These are phyloP conservation scores for Lippia alba DNA, from an alignment of 305 asterid species.

Conservation along the genomic window DNA sequence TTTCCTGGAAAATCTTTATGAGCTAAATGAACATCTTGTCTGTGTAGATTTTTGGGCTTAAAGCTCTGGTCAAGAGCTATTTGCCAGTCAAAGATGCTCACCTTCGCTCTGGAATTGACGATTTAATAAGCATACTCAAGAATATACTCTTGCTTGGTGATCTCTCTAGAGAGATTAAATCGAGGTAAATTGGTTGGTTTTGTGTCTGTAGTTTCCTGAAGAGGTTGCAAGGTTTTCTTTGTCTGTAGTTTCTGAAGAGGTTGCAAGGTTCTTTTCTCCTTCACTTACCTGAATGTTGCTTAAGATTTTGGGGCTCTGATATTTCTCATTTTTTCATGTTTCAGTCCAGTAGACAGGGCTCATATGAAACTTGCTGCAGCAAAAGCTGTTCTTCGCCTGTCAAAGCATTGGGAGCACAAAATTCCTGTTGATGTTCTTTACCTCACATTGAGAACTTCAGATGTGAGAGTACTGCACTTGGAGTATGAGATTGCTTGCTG, in stretches of 20 bases:
- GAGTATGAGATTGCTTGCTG: constrained; percentile 29
- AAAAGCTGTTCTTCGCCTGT: constrained; percentile 94
- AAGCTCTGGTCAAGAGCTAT: constrained; percentile 95
- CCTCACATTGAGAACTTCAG: constrained; percentile 79
- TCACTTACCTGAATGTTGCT: constrained; percentile 17
- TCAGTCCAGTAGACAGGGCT: constrained; percentile 86
- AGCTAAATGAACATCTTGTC: constrained; percentile 30
- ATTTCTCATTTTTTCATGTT: constrained; percentile 39
- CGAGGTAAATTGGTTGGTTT: constrained; percentile 60
- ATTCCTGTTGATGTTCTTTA: constrained; percentile 86
- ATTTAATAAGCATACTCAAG: constrained; percentile 70
- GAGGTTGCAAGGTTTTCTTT: constrained; percentile 19
- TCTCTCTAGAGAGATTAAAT: constrained; percentile 65
- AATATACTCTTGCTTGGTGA: constrained; percentile 82
- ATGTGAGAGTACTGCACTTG: constrained; percentile 55
- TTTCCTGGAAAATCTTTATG: constrained; percentile 27
- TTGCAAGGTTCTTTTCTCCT: not conserved
- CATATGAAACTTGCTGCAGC: constrained; percentile 98
- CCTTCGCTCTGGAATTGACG: constrained; percentile 91
- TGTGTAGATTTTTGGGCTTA: constrained; percentile 88
- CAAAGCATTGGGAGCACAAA: constrained; percentile 94
- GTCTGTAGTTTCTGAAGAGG: too few relatives aligned
- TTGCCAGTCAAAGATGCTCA: constrained; percentile 96
- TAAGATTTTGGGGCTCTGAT: constrained; percentile 31
- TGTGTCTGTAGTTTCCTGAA: constrained; percentile 17